Base-by-base conservation (phyloP, 2,329 filamentous ascomycete species). In the Aspergillus tamarii region DNA sequence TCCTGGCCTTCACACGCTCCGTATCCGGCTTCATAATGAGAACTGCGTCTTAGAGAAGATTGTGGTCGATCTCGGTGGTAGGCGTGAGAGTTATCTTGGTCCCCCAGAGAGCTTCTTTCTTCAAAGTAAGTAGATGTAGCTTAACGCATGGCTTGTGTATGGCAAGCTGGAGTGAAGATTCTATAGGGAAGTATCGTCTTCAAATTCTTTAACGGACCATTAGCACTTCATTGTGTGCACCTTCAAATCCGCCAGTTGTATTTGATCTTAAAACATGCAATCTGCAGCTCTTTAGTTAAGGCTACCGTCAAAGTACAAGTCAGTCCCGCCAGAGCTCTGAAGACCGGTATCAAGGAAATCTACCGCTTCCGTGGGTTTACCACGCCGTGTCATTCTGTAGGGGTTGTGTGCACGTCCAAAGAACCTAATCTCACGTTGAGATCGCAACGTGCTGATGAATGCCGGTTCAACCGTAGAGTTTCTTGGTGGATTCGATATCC, bases 371-470 rank as follows among this genome's bases (percentile, higher is more conserved):
- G 28, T 26, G n/a, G 52, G 21, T 28, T 10, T n/a, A 14, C 21
- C 59, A 21, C 34, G 55, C 55, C 8, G 26, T 6, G 12, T 57
- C 14, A 3, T 26, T 6, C 36, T 39, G 12, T 59, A 11, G 9
- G 30, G 32, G n/a, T 32, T 62, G 8, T 46, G 32, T 43, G 34
- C 48, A 36, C 23, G 50, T 12, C 16, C 28, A 34, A 8, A 45
- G 26, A 3, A 19, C n/a, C 19, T 21, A 0, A 8, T 43, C 48
- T 67, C 57, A 1, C 30, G 34, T 50, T 59, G 58, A 21, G 63
- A 48, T 21, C 58, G 57, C 46, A 67, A 48, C 43, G 57, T 36
- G 36, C 59, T 63, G 4, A 68, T 60, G 43, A 68, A 68, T 30
- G 12, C 32, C 14, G 66, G 66, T 52, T 67, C 61, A 11, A 45